These are phyloP conservation scores for Mallotus japonicus DNA, from an alignment of 441 rosid genomes.

Conservation along the genomic window DNA sequence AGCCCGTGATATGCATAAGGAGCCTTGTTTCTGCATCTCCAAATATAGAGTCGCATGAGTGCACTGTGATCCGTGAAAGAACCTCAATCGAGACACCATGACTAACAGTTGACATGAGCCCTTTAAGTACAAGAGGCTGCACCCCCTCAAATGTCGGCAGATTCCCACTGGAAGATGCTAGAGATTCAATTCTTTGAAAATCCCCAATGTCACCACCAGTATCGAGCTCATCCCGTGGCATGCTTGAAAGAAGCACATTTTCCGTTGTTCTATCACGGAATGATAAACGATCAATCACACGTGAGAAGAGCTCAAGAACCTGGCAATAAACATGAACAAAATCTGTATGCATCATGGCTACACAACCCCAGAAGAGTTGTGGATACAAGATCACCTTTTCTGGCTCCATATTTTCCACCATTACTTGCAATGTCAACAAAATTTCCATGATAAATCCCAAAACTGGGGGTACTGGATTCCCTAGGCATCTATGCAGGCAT, in stretches of 20 bases:
- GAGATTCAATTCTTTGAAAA: slow-evolving; percentile 64
- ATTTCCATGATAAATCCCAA: slow-evolving; percentile 97
- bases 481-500: slow-evolving; percentile 95
- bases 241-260: slow-evolving; percentile 95
- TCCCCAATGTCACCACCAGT: slow-evolving; percentile 52
- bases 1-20: slow-evolving; percentile 91
- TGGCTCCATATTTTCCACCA: slow-evolving; percentile 99
- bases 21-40: slow-evolving; percentile 95
- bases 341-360: slow-evolving; percentile 99
- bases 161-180: slow-evolving; percentile 66
- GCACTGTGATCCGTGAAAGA: slow-evolving; percentile 80
- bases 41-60: slow-evolving; percentile 91
- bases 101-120: slow-evolving; percentile 90
- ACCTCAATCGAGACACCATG: slow-evolving; percentile 90
- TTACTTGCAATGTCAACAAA: slow-evolving; percentile 89
- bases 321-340: slow-evolving; percentile 95
- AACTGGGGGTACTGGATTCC: slow-evolving; percentile 95
- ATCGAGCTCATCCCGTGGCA: slow-evolving; percentile 91
- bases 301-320: slow-evolving; percentile 94
- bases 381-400: slow-evolving; percentile 98
- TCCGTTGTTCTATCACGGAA: slow-evolving; percentile 93
- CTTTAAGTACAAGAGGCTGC: slow-evolving; percentile 97
- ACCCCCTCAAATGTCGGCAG: slow-evolving; percentile 93
- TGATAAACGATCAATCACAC: slow-evolving; percentile 81
- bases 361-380: slow-evolving; percentile 98